Base-by-base conservation (phyloP, 176 grass and related monocot species). In the Aegilops tauschii region DNA sequence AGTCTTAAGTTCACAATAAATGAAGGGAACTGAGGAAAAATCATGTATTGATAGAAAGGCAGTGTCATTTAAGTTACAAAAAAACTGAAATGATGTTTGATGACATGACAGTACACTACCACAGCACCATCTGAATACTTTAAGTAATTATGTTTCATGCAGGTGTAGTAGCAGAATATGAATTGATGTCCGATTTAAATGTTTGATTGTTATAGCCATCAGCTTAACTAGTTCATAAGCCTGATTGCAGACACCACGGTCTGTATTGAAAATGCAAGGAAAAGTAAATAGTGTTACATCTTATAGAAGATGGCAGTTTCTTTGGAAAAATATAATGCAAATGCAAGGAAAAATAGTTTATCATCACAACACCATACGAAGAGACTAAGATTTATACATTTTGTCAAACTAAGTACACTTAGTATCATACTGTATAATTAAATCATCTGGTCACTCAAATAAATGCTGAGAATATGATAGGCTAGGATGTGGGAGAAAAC, bases 211-310 rank as follows among this genome's bases (percentile, higher is more conserved):
- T 83, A 73, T 62, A 47, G 32, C 31, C 36, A 5, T 75, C 39
- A 20, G 27, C 10, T 76, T 7, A 85, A 18, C 49, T 30, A 67
- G n/a, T 34, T 67, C 8, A 28, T 12, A 77, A 77, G 61, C 12
- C 17, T 37, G 61, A 67, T 85, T 67, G 61, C 32, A 56, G 44
- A 67, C 50, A 25, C 18, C 37, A 77, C 36, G 20, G 2, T 25
- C 9, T 77, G 13, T 36, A 77, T 62, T 70, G n/a, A 68, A 88
- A 68, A 83, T 76, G 80, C 25, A 68, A 12, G 25, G 35, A 6
- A 83, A 86, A 80, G 31, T 73, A 61, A 87, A 80, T 62, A 34
- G 1, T 8, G 21, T 71, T 61, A 36, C 34, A 62, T 72, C 18
- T 61, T 21, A 17, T 16, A 69, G 16, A 80, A 30, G 59, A 30